Conservation (phyloP, 2,329 filamentous ascomycete species). For the Aspergillus fumigatus region DNA sequence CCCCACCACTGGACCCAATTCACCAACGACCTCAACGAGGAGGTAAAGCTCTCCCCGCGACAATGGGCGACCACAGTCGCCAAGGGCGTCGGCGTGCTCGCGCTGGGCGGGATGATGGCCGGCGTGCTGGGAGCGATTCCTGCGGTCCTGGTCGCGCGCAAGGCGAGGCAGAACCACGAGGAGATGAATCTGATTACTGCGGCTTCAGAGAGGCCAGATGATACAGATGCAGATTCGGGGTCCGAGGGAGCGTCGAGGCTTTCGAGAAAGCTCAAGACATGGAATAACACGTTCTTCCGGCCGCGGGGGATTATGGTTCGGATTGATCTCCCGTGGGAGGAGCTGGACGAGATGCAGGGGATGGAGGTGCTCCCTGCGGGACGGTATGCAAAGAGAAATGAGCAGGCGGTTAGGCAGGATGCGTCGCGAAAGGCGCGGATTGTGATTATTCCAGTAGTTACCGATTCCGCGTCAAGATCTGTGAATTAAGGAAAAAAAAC, state of each 20-base stretch:
- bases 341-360: conserved; percentile 18
- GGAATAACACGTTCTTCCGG: conserved; percentile 28
- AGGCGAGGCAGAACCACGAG: conserved; percentile 18
- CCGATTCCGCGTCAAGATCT: not conserved
- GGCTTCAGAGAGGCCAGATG: conserved; percentile 9
- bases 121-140: conserved; percentile 27
- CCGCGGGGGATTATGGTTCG: conserved; percentile 26
- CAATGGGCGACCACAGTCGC: conserved; percentile 29
- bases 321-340: conserved; percentile 28
- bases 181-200: conserved; percentile 22
- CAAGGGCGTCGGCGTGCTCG: conserved; percentile 25
- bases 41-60: conserved; percentile 22
- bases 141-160: conserved; percentile 19
- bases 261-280: conserved; percentile 18
- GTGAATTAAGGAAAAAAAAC: not conserved
- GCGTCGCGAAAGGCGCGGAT: conserved; percentile 22
- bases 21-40: conserved; percentile 23
- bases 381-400: not conserved
- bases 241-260: conserved; percentile 3
- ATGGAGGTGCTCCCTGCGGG: conserved; percentile 14
- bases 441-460: conserved; percentile 24
- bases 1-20: conserved; percentile 23
- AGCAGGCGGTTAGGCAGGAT: conserved; percentile 7
- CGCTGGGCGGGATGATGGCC: conserved; percentile 27
- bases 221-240: not conserved